These are phyloP conservation scores for Monosporozyma servazzii DNA, from an alignment of 805 yeast genomes.

Conservation along the genomic window DNA sequence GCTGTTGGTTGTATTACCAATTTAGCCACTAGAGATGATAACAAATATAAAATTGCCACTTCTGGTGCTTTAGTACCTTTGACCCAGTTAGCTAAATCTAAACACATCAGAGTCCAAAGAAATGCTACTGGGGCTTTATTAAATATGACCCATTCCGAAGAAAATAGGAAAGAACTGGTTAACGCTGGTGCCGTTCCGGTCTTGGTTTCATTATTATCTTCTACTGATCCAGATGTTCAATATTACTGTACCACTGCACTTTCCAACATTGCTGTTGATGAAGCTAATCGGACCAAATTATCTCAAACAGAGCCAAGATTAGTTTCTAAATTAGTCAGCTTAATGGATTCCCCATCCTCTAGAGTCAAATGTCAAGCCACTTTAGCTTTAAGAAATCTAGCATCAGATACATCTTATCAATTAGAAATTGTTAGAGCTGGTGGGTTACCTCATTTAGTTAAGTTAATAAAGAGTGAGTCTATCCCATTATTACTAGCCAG, in stretches of 20 bases:
- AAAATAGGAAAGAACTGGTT: slow-evolving; percentile 91
- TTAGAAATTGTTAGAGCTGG: slow-evolving; percentile 92
- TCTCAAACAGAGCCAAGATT: slow-evolving; percentile 89
- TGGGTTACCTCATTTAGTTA: slow-evolving; percentile 89
- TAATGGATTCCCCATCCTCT: slow-evolving; percentile 90
- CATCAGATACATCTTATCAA: slow-evolving; percentile 93
- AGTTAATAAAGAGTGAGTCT: slow-evolving; percentile 76
- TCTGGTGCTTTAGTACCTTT: slow-evolving; percentile 93
- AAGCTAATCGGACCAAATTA: slow-evolving; percentile 75
- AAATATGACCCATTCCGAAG: slow-evolving; percentile 96
- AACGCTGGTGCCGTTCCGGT: slow-evolving; percentile 98
- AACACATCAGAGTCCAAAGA: slow-evolving; percentile 92
- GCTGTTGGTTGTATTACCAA: slow-evolving; percentile 99
- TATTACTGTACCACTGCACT: slow-evolving; percentile 97
- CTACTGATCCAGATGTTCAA: slow-evolving; percentile 92
- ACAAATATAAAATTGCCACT: slow-evolving; percentile 90
- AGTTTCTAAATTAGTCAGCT: slow-evolving; percentile 74
- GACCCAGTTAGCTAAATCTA: slow-evolving; percentile 87
- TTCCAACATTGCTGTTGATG: slow-evolving; percentile 95
- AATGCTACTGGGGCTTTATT: slow-evolving; percentile 97
- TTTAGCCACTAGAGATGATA: slow-evolving; percentile 95
- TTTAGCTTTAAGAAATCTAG: slow-evolving; percentile 87
- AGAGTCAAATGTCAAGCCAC: slow-evolving; percentile 99
- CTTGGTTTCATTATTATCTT: slow-evolving; percentile 73
- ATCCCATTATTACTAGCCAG: slow-evolving; percentile 92